A percentile compares a stretch with the other conserved stretches of the same genome.
Evolutionary conservation across 306 rosid species (phyloP).

Genomic region (Luffa acutangula): DNA sequence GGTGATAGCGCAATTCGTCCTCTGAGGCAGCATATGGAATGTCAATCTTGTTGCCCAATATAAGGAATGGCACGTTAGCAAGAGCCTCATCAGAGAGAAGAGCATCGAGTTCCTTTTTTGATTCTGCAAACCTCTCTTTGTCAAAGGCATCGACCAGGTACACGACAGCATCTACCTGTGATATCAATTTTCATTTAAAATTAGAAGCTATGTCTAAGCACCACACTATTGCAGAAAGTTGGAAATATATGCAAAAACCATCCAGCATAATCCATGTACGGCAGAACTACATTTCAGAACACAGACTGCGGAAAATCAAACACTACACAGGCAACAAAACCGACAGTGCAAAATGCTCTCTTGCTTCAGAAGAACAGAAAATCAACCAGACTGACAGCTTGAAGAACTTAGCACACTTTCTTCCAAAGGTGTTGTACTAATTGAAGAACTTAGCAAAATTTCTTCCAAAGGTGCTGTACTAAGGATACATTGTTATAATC

Average conservation of each 20-base stretch:
- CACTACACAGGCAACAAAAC: not conserved
- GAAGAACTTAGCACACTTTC: not conserved
- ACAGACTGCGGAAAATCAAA: not conserved
- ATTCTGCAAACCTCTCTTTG: conserved; percentile 33
- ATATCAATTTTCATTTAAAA: not conserved
- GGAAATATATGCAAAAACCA: not conserved
- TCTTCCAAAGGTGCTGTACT: not conserved
- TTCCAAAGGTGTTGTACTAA: not conserved
- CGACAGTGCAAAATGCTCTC: not conserved
- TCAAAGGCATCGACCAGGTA: conserved; percentile 32
- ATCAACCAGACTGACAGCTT: not conserved
- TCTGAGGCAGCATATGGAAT: conserved; percentile 30
- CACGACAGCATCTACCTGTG: conserved; percentile 34
- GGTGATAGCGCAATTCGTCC: conserved; percentile 26
- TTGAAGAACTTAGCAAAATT: not conserved
- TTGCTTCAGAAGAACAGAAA: not conserved
- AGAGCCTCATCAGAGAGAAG: conserved; percentile 35
- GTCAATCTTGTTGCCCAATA: conserved; percentile 35
- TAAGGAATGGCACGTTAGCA: conserved; percentile 24
- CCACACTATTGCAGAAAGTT: not conserved
- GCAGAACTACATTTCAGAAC: too few relatives aligned
- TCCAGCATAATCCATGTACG: not conserved
- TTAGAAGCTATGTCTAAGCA: not conserved
- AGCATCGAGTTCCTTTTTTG: conserved; percentile 29
- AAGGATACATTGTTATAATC: not conserved